Base-by-base conservation (phyloP, 2,329 filamentous ascomycete species). In the Cordyceps tenuipes region DNA sequence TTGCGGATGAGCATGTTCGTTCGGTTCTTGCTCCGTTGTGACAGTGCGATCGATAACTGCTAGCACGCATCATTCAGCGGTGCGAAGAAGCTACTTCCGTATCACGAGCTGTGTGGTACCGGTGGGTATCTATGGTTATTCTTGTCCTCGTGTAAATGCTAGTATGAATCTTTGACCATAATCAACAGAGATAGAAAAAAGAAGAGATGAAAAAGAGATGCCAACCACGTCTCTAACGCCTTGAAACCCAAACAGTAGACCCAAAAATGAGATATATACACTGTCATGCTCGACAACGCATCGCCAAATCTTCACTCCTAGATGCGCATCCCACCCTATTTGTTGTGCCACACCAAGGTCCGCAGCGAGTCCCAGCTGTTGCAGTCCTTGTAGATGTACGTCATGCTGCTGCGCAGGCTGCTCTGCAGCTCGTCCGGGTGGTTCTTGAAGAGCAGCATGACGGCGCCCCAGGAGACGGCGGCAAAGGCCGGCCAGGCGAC, bases 401-500 rank as follows among this genome's bases (percentile, higher is more conserved):
- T 90, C 94, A 99, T 99, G 77, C 91, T 97, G 75, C 86, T 92
- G 72, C 91, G 83, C 79, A 99, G 76, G 73, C 92, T 97, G 62
- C 87, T 85, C 80, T 97, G 94, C 70, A 99, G 82, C 60, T 89
- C 90, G 68, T 95, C 90, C 5, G 94, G 91, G 76, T 97, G 87
- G 83, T 89, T 90, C 68, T 89, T 84, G 79, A 97, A 99, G 63
- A 99, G 75, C 76, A 93, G 91, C 94, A 99, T 99, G 64, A 99
- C 91, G 69, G 85, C 79, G 5, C 88, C 94, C 94, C 94, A 99
- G 69, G 88, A 95, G 64, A 93, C 68, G 66, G 88, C 89, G 47
- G 94, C 93, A 76, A 99, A 99, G 2, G 88, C 87, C 1, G 93
- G 91, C 93, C 94, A 99, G 59, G 90, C 90, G 70, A 93, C 87